Evolutionary conservation across 192 early-diverging fungal genomes (phyloP), one percentile per base, ranked within the genome.

Genomic region (Cladochytrium replicatum): DNA sequence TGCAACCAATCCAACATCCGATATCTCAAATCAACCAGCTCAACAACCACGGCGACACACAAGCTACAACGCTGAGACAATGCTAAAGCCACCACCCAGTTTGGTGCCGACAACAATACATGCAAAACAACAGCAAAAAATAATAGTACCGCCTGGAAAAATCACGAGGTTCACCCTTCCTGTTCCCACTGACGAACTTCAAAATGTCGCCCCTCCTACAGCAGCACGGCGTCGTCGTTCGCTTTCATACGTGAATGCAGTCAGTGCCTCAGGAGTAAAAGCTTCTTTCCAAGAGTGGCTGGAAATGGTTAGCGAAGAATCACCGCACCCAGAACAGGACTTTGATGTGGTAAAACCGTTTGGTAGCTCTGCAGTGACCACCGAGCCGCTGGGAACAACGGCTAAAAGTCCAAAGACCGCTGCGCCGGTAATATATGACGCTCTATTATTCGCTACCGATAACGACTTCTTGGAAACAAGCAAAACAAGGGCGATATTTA

Each of bases 381-480:
- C n/a, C n/a, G n/a, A n/a, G n/a, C n/a, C n/a, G n/a, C n/a, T n/a
- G n/a, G n/a, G n/a, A n/a, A n/a, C n/a, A n/a, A n/a, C n/a, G n/a
- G 11, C 15, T 9, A 15, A 37, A 0, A 37, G 34, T 37, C 11
- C 15, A 13, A 0, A 37, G 15, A 0, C n/a, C n/a, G n/a, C n/a
- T n/a, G n/a, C n/a, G n/a, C n/a, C n/a, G n/a, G n/a, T n/a, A n/a
- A 57, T 61, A 5, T 72, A 54, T 48, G 74, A 80, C 41, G 77
- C 77, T 11, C 32, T 75, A 3, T 50, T 80, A 3, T 71, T 80
- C 49, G 76, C 71, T 1, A 80, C 76, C 13, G 78, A 80, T 53
- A 72, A 68, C 44, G 78, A 80, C 54, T 80, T 74, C 42, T 58
- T 80, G 26, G 78, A 80, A 52, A 58, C 58, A 9, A 64, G 70